phyloP scores from a whole-genome alignment of 371 early-diverging fungal genomes.

The Blakeslea trispora region DNA sequence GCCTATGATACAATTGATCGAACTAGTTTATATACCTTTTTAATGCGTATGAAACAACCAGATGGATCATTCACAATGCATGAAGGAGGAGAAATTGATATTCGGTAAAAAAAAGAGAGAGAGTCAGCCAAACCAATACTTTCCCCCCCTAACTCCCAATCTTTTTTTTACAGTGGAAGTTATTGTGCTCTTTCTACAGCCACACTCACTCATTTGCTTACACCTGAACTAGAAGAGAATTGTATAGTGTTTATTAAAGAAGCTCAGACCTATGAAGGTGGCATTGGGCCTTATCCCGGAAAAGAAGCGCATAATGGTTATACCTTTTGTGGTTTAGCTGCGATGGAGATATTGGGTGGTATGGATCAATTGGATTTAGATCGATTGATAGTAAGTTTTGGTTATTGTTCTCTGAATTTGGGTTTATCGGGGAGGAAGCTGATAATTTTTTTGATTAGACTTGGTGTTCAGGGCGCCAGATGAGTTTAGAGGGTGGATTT shows the following conservation, averaged over 20 bases:
- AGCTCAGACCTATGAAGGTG: conserved; percentile 96
- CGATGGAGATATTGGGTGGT: conserved; percentile 76
- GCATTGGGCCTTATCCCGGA: conserved; percentile 85
- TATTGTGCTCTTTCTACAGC: conserved; percentile 92
- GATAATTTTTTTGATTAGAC: conserved; percentile 34
- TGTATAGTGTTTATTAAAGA: conserved; percentile 72
- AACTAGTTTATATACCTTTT: conserved; percentile 66
- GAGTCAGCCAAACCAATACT: no score
- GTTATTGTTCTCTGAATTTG: no score
- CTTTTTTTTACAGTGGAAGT: conserved; percentile 60
- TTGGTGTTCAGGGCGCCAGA: conserved; percentile 84
- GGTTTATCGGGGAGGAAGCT: no score
- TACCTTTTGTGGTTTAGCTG: conserved; percentile 93
- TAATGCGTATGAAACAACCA: conserved; percentile 80
- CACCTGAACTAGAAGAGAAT: conserved; percentile 72
- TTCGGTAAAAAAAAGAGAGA: conserved; percentile 48
- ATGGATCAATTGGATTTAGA: conserved; percentile 62
- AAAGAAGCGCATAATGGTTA: conserved; percentile 98
- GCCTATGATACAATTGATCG: conserved; percentile 78
- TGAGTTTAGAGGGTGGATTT: conserved; percentile 94
- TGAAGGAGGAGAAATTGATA: conserved; percentile 92
- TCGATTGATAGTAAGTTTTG: conserved; percentile 59
- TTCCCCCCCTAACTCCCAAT: no score
- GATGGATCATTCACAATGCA: conserved; percentile 94
- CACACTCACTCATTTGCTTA: conserved; percentile 75